Conservation (phyloP, 768 basidiomycete genomes). For the Hypholoma sublateritium region DNA sequence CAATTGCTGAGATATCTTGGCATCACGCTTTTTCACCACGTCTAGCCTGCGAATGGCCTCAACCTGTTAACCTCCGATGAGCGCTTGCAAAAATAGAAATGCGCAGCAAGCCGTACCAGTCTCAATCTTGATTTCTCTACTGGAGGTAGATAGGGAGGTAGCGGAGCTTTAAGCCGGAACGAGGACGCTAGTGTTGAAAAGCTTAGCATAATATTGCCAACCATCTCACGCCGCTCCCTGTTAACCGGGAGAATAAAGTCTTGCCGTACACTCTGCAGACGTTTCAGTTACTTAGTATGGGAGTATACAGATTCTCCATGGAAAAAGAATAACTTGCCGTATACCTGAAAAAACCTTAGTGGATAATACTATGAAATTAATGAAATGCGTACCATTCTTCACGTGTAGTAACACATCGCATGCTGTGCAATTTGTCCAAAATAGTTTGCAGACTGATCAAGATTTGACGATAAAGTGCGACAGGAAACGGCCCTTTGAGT, state of each 20-base stretch:
- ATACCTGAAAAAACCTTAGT: conserved; percentile 47
- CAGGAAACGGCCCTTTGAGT: conserved; percentile 93
- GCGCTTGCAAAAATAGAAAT: background rate
- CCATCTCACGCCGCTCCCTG: conserved; percentile 88
- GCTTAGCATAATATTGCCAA: conserved; percentile 90
- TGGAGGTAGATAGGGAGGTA: conserved; percentile 96
- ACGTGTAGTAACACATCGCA: conserved; percentile 94
- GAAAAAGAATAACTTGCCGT: conserved; percentile 48
- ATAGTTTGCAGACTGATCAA: conserved; percentile 83
- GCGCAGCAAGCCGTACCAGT: conserved; percentile 49
- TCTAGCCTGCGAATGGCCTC: conserved; percentile 80
- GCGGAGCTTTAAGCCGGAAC: conserved; percentile 82
- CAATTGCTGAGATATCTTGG: conserved; percentile 80
- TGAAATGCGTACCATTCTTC: conserved; percentile 77
- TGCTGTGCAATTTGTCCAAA: conserved; percentile 87
- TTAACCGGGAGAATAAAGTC: conserved; percentile 94
- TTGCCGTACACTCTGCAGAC: conserved; percentile 64
- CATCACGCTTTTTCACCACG: conserved; percentile 83
- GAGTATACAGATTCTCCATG: background rate
- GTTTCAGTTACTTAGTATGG: background rate
- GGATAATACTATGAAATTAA: conserved; percentile 9
- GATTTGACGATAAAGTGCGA: conserved; percentile 78
- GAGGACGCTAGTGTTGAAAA: conserved; percentile 80
- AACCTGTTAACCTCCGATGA: conserved; percentile 47
- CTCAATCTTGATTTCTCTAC: conserved; percentile 82